Evolutionary conservation across 192 early-diverging fungal species (phyloP), one percentile per base, ranked within the genome.

Genomic region (Linderina pennispora): DNA sequence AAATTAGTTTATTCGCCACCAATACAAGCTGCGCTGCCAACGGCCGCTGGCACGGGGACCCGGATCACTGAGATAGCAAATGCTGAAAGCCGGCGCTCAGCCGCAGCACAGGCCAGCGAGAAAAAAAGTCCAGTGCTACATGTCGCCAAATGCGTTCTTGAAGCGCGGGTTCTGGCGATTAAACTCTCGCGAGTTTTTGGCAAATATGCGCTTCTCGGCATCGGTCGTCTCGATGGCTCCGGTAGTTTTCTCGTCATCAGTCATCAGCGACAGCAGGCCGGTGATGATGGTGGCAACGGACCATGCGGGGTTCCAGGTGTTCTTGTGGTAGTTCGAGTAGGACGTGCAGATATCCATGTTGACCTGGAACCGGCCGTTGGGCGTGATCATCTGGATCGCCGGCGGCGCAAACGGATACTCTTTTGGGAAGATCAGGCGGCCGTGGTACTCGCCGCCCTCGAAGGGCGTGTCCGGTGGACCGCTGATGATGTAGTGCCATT

Each of bases 241-340:
- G 22, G 92, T 82, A 7, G 87, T 88, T 4, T 79, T 78, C 59
- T 90, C 85, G 8, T 84, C 81, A 43, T 84, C 68, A 0, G 92
- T 97, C 35, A 92, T 89, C 62, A 98, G 79, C 48, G 95, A 98
- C 55, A 93, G 80, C 15, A 98, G 62, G 0, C 88, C 95, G 4
- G 89, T 78, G 32, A 97, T 53, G 4, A 94, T 92, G 7, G 88
- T 91, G 9, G 90, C 84, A 24, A 98, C 88, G 10, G 91, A 94
- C 95, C 95, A 98, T 9, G 92, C 90, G 4, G 96, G 96, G 49
- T 91, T 82, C 94, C 96, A 97, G 44, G 78, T 85, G 59, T 98
- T 90, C 15, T 92, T 91, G 64, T 98, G 94, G 66, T 88, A 89
- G 25, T 83, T 89, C 33, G 90, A 93, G 46, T 95, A 92, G 43